Evolutionary conservation across 306 rosid species (phyloP), one percentile per base, ranked within the genome.

Genomic region (Corylus americana): DNA sequence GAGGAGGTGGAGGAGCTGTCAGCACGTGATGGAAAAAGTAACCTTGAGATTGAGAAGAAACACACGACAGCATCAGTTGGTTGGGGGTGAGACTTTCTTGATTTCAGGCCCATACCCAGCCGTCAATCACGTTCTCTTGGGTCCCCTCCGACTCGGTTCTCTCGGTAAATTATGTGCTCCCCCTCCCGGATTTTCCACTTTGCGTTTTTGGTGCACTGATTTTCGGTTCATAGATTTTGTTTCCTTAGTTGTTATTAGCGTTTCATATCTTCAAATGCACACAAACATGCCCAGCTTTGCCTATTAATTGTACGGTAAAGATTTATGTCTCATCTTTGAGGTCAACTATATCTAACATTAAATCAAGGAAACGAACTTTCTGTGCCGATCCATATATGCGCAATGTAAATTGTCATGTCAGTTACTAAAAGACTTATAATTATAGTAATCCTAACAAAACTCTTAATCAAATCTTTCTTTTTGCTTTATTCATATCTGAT

Each of bases 111-210:
- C 92, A 86, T 83, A 35, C 76, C 74, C n/a, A 78, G 86, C 89
- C 90, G 88, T 81, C 78, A 89, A 86, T 89, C 85, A 85, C 90
- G 90, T 81, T 88, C 55, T 22, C 37, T 47, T 73, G 86, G 92
- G 79, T 78, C 88, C 87, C 47, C 27, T 77, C 51, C 55, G 69
- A 77, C 76, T n/a, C n/a, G 31, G 12, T 71, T 49, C 11, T 13
- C n/a, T 11, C 13, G 11, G 27, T 22, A 2, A 17, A 9, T 48
- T 16, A 13, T 29, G 45, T 42, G 45, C 45, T 42, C 45, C 45
- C 45, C 8, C 45, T 42, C 45, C 45, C 45, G 45, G 45, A 5
- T 42, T 42, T 42, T 42, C 45, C 20, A 63, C 11, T 6, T 13
- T 12, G 45, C 69, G 35, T 58, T 58, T 58, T 58, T 58, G 31